Base-by-base conservation (phyloP, 2,329 filamentous ascomycete genomes). In the Pseudocercospora cruenta region DNA sequence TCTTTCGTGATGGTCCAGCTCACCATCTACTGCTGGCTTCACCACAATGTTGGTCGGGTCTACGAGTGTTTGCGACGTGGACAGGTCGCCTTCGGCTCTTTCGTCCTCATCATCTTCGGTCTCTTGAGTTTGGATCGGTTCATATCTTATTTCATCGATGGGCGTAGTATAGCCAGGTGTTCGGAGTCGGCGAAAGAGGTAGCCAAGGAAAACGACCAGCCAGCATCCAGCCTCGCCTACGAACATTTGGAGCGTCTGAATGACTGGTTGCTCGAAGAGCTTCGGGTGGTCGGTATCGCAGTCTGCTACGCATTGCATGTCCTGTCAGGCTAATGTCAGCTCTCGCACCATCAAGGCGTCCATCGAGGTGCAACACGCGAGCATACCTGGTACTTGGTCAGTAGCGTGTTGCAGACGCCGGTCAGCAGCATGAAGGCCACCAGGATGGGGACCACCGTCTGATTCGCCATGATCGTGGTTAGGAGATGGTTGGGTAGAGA, bases 181-280 rank as follows among this genome's bases (percentile, higher is more conserved):
- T 33, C 69, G 67, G 9, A 68, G 19, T 4, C 70, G 63, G 69
- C 85, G 86, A 79, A 91, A 91, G 1, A 94, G 80, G 22, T 86
- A 83, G 76, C 91, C 89, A 58, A 86, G 74, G 22, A 90, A 88
- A 51, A 98, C 86, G 61, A 99, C 92, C 14, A 98, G 85, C 94
- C 94, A 99, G 83, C 93, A 96, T 69, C 93, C 94, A 86, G 92
- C 91, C 79, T 99, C 95, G 63, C 95, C 95, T 68, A 97, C 86
- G 78, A 99, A 99, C 95, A 99, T 99, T 79, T 98, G 95, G 0
- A 93, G 83, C 1, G 95, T 98, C 79, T 99, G 95, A 62, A 98
- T 88, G 60, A 99, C 94, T 19, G 95, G 95, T 78, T 98, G 94
- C 79, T 97, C 93, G 80, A 99, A 98, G 73, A 87, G 86, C 69